phyloP scores from a whole-genome alignment of 306 rosid genomes.

The Urtica urens region DNA sequence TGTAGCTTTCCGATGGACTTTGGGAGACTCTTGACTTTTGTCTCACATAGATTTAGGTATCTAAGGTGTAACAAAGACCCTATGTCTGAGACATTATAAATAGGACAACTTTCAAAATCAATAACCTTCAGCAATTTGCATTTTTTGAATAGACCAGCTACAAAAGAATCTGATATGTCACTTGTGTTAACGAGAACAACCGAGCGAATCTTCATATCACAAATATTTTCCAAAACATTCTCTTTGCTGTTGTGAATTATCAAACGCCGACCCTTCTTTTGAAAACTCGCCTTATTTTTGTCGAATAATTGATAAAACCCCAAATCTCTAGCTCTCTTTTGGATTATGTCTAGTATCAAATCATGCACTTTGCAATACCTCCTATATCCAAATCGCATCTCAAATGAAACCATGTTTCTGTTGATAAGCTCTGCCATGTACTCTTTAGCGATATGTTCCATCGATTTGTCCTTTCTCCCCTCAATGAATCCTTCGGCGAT shows the following conservation, averaged over 20 bases:
- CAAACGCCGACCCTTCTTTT: not conserved
- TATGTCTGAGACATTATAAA: constrained; percentile 2
- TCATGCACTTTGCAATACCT: constrained; percentile 3
- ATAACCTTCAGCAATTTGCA: too few relatives aligned
- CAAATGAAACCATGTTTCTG: not conserved
- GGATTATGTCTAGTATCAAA: constrained; percentile 8
- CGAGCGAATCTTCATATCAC: not conserved
- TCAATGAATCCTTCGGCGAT: constrained; percentile 13
- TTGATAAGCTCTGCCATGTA: not conserved
- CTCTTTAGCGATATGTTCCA: not conserved
- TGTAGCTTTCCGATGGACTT: not conserved
- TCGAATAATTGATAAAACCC: not conserved
- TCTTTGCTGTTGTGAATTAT: not conserved
- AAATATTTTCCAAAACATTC: not conserved
- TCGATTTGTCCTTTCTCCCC: not conserved
- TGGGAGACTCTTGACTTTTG: not conserved
- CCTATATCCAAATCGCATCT: not conserved
- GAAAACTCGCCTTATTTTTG: too few relatives aligned
- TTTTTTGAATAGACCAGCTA: too few relatives aligned
- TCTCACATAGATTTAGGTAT: constrained; percentile 7
- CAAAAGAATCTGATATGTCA: not conserved
- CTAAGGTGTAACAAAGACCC: constrained; percentile 3
- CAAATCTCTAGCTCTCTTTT: not conserved
- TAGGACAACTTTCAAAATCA: not conserved
- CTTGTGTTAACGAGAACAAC: not conserved